Evolutionary conservation across 805 yeast species (phyloP).

Genomic region (Barnettozyma pratensis): DNA sequence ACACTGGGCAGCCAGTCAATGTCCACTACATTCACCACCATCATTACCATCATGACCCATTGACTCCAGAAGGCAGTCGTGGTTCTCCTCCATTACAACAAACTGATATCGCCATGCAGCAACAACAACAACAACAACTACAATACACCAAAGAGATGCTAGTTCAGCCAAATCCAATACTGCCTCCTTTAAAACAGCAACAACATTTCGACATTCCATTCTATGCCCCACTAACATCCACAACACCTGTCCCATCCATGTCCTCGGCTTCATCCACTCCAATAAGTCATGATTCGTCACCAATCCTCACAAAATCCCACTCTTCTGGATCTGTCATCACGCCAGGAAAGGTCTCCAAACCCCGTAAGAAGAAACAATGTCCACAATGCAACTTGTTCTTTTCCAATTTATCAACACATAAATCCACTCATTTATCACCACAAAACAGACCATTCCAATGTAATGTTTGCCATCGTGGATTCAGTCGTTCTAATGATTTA

Average conservation of each 20-base stretch:
- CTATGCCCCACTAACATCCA: neutral
- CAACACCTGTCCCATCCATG: constrained; percentile 7
- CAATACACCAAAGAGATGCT: constrained; percentile 1
- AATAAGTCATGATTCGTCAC: constrained; percentile 5
- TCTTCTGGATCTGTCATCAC: neutral
- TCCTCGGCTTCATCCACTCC: constrained; percentile 14
- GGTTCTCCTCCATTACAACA: too few relatives aligned
- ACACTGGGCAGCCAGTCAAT: constrained; percentile 9
- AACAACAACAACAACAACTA: neutral
- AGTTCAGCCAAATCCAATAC: constrained; percentile 8
- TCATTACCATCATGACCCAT: constrained; percentile 7
- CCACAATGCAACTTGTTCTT: constrained; percentile 64
- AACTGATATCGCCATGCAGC: too few relatives aligned
- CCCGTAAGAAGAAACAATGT: constrained; percentile 66
- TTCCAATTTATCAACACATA: constrained; percentile 79
- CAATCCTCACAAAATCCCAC: constrained; percentile 2
- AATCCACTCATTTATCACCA: constrained; percentile 69
- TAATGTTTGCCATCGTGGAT: constrained; percentile 73
- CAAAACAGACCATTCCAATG: constrained; percentile 75
- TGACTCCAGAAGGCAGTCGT: neutral
- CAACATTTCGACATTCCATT: neutral
- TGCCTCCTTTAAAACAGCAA: constrained; percentile 4
- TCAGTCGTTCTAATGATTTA: constrained; percentile 83
- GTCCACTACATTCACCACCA: constrained; percentile 9
- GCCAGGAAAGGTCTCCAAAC: constrained; percentile 25